Percentiles rank a stretch among this genome's conserved stretches.
Conservation (phyloP, 2,329 filamentous ascomycete species). For the Ramularia collo-cygni region DNA sequence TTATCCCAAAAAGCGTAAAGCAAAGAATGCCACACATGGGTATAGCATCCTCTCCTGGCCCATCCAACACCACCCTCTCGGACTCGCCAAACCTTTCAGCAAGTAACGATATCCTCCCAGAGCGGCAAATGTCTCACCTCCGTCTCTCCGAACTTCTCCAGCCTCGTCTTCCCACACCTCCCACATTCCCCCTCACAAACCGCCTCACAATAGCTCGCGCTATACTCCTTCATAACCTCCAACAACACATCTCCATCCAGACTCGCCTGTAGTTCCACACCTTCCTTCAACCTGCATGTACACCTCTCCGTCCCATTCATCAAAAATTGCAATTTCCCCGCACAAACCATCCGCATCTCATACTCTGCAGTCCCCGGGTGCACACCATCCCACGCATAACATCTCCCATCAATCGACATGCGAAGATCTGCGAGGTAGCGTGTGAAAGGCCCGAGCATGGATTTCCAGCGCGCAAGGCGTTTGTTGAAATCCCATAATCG, state of each 20-base stretch:
- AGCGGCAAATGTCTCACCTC: conserved; percentile 11
- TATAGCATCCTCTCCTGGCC: no score
- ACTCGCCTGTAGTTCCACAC: conserved; percentile 11
- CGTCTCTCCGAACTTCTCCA: conserved; percentile 11
- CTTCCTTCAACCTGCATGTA: conserved; percentile 12
- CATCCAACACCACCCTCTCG: no score
- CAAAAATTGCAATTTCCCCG: conserved; percentile 12
- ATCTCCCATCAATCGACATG: conserved; percentile 15
- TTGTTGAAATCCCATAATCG: conserved; percentile 16
- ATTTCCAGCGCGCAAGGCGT: conserved; percentile 10
- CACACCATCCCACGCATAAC: conserved; percentile 16
- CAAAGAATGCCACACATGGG: no score
- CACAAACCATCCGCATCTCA: conserved; percentile 10
- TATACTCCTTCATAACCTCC: conserved; percentile 18
- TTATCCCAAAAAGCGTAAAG: no score
- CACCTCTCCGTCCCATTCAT: conserved; percentile 14
- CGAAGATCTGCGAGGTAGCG: conserved; percentile 7
- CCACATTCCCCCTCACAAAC: conserved; percentile 14
- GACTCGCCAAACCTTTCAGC: no score
- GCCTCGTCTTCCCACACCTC: conserved; percentile 10
- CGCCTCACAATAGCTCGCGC: conserved; percentile 11
- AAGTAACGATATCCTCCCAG: conserved; percentile 12
- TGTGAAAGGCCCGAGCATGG: conserved; percentile 9
- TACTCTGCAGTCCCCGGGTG: conserved; percentile 11
- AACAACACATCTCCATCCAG: conserved; percentile 14